These are phyloP conservation scores for Penicillium vulpinum DNA, from an alignment of 2,329 filamentous ascomycete species.

Conservation along the genomic window DNA sequence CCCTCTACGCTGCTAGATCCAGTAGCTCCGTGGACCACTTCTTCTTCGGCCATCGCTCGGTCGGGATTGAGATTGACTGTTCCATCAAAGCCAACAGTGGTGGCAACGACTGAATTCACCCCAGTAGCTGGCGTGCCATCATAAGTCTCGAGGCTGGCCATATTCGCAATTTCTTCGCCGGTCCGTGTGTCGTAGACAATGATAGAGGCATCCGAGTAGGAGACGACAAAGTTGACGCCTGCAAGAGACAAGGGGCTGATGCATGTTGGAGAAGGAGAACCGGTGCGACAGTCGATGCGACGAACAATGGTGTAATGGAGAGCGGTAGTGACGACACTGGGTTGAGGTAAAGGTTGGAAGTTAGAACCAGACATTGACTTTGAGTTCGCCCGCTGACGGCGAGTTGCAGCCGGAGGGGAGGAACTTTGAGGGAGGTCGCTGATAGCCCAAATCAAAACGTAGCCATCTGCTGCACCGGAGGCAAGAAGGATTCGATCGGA, in stretches of 20 bases:
- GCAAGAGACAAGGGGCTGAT: constrained; percentile 83
- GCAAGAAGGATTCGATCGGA: constrained; percentile 86
- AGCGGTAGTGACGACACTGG: constrained; percentile 78
- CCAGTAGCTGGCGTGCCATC: constrained; percentile 79
- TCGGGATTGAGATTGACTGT: constrained; percentile 61
- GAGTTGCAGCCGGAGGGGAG: constrained; percentile 72
- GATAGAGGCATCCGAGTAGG: constrained; percentile 85
- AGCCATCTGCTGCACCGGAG: constrained; percentile 87
- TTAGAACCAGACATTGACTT: constrained; percentile 95
- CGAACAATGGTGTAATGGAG: constrained; percentile 89
- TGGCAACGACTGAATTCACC: constrained; percentile 89
- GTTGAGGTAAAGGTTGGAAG: constrained; percentile 86
- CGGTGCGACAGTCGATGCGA: constrained; percentile 72
- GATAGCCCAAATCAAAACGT: constrained; percentile 90
- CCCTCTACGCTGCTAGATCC: constrained; percentile 82
- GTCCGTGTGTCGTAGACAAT: constrained; percentile 89
- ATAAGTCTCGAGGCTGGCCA: constrained; percentile 94
- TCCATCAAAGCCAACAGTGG: constrained; percentile 75
- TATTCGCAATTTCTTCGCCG: constrained; percentile 85
- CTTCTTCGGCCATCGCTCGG: constrained; percentile 66
- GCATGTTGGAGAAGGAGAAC: constrained; percentile 76
- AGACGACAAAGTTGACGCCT: constrained; percentile 88
- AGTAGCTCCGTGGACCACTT: constrained; percentile 77
- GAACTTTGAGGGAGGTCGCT: constrained; percentile 84
- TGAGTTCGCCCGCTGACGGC: constrained; percentile 80